Evolutionary conservation across 768 basidiomycete genomes (phyloP).

Genomic region (Terana coerulea): DNA sequence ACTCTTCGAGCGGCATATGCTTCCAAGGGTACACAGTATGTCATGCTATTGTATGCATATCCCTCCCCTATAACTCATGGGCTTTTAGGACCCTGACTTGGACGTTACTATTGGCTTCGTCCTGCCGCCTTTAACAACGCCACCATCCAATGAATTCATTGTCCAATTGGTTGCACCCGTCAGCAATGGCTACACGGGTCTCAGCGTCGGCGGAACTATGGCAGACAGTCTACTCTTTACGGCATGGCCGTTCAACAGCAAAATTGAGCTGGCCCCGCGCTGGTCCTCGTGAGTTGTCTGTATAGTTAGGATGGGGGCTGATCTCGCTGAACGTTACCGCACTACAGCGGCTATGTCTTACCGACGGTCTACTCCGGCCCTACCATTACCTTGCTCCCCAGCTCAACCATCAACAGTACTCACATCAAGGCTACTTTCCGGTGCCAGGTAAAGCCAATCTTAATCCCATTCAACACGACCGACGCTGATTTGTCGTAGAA

Average conservation of each 20-base stretch:
- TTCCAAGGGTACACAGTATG: constrained; percentile 21
- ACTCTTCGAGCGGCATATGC: constrained; percentile 20
- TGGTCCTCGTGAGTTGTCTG: constrained; percentile 22
- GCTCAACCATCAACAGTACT: constrained; percentile 24
- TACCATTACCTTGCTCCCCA: constrained; percentile 22
- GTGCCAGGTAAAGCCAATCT: constrained; percentile 22
- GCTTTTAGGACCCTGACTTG: constrained; percentile 17
- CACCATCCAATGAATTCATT: constrained; percentile 24
- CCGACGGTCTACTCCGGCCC: constrained; percentile 23
- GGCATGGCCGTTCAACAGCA: constrained; percentile 21
- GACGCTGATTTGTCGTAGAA: constrained; percentile 16
- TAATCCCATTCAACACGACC: not conserved
- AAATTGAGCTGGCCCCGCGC: constrained; percentile 23
- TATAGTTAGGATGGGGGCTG: not conserved
- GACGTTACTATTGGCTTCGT: constrained; percentile 25
- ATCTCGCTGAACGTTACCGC: not conserved
- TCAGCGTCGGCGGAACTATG: constrained; percentile 27
- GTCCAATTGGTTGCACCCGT: constrained; percentile 24
- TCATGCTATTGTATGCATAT: not conserved
- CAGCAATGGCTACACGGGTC: constrained; percentile 24
- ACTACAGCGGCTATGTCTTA: constrained; percentile 23
- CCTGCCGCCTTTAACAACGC: constrained; percentile 21
- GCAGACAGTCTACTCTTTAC: constrained; percentile 26
- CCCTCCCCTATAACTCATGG: not conserved
- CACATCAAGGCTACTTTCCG: constrained; percentile 27